These are phyloP conservation scores for Solanum gandarillasii DNA, from an alignment of 257 asterid genomes.

Conservation along the genomic window DNA sequence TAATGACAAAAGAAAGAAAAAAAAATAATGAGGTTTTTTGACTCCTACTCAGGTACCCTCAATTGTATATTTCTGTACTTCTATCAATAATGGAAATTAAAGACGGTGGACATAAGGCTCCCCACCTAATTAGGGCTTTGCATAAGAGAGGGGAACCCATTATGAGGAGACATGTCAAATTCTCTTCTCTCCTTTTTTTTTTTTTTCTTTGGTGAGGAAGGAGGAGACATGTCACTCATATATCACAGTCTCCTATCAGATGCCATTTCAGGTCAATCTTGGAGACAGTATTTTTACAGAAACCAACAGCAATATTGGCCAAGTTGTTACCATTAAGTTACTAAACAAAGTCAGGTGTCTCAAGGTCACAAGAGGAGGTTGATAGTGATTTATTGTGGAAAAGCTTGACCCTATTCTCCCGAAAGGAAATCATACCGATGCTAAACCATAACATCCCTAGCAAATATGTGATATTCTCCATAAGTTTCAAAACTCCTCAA, in stretches of 20 bases:
- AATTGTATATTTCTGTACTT: neutral
- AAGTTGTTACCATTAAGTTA: neutral
- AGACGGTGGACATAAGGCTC: neutral
- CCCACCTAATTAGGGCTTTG: neutral
- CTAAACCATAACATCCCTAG: neutral
- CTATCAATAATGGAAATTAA: neutral
- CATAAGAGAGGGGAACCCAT: neutral
- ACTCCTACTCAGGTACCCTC: neutral
- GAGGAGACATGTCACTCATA: neutral
- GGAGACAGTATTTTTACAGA: neutral
- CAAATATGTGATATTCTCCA: neutral
- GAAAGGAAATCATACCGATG: neutral
- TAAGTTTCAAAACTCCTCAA: neutral
- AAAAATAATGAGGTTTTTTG: neutral
- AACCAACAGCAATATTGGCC: neutral
- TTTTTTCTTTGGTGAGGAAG: neutral
- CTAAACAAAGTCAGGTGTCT: neutral
- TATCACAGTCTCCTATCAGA: neutral
- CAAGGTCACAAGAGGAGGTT: neutral
- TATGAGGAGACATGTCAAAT: neutral
- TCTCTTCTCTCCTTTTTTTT: neutral
- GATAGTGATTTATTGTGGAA: neutral
- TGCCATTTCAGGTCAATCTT: neutral
- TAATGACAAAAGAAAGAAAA: neutral
- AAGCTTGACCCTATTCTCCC: neutral